Evolutionary conservation across 1,284 basidiomycete genomes (phyloP), one percentile per base, ranked within the genome.

Genomic region (Melampsora larici-populina): DNA sequence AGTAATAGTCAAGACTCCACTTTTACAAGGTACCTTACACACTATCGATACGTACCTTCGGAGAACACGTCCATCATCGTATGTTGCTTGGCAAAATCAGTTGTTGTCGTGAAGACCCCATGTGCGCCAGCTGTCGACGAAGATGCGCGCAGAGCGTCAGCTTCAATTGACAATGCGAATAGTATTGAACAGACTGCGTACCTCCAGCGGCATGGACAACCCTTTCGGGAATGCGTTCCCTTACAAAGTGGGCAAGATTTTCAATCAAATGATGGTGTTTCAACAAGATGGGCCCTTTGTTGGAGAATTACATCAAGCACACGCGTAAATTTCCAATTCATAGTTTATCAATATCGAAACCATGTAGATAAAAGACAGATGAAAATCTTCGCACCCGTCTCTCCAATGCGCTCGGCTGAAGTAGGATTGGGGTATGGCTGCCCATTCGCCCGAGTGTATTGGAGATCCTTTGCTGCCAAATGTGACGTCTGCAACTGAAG

Each of bases 151-250:
- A 65, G 26, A 65, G 36, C 31, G 21, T 65, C 8, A 51, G 33
- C 29, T 55, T n/a, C 26, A 15, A 6, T 8, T 29, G n/a, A n/a
- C n/a, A n/a, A n/a, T n/a, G n/a, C 15, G 51, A 15, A 6, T 33
- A 2, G 29, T 21, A 67, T 67, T 46, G 46, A 51, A 7, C 29
- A 49, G 6, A 5, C 60, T 64, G 13, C 43, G 13, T 66, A 74
- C 72, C 72, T 58, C 85, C 85, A 77, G 84, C 84, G 70, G 85
- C 85, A 80, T 86, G 85, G 51, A 75, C 92, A 73, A 94, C 91
- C 85, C 93, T 92, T 88, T 96, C 95, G 26, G 94, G 94, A 83
- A 97, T 95, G 84, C 94, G 90, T 86, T 97, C 94, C 77, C 92
- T 89, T 85, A 92, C 92, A 82, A 96, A 95, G 87, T 95, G 93